Conservation (phyloP, 257 asterid species). For the Cinchona pubescens region DNA sequence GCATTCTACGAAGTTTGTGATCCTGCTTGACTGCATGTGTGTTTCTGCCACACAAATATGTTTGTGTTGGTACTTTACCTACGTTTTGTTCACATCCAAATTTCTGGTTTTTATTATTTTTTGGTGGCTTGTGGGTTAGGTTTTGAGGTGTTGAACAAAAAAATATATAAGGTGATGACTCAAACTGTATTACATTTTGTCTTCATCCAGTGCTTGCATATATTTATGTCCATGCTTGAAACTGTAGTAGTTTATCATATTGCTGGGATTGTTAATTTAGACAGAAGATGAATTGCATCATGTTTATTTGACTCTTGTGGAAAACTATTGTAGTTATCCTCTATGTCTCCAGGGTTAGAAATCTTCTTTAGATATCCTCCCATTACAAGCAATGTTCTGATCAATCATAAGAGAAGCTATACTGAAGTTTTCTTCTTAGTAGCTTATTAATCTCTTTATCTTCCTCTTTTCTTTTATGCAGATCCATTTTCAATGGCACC, state of each 20-base stretch:
- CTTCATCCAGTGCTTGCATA: neutral
- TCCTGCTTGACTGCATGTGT: neutral
- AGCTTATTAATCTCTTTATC: neutral
- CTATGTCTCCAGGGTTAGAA: neutral
- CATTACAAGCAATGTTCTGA: neutral
- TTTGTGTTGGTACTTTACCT: neutral
- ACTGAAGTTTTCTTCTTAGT: neutral
- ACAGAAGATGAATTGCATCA: neutral
- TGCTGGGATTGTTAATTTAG: neutral
- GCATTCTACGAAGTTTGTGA: neutral
- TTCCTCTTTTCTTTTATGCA: slow-evolving; percentile 16
- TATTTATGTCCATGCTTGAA: neutral
- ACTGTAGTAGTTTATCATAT: neutral
- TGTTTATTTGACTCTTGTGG: neutral
- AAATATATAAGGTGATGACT: neutral
- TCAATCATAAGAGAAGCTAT: neutral
- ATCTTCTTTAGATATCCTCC: neutral
- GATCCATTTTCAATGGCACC: slow-evolving; percentile 80
- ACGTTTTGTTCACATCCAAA: no score
- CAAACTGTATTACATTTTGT: no score
- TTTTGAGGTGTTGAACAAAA: neutral
- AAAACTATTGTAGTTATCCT: neutral
- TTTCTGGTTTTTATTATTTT: neutral
- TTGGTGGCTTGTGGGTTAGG: neutral
- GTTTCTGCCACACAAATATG: neutral